Conservation (phyloP, 2,329 filamentous ascomycete species). For the Botrytis medusae region DNA sequence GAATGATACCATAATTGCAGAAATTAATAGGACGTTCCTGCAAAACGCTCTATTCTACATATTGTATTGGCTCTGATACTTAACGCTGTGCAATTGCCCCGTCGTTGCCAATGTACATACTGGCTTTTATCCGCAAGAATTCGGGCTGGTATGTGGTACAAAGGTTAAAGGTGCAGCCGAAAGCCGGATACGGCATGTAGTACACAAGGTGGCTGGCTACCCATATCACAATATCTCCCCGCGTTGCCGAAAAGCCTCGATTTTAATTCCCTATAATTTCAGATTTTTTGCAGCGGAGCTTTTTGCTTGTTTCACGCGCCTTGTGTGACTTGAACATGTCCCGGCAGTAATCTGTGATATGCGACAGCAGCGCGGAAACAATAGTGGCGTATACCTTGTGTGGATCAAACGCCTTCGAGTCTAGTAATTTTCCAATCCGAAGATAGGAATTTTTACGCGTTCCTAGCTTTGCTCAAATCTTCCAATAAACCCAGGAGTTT, state of each 20-base stretch:
- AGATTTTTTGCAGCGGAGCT: no score
- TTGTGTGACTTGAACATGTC: background rate
- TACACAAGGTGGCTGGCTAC: constrained; percentile 6
- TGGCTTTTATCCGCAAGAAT: background rate
- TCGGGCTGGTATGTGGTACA: background rate
- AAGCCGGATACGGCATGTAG: background rate
- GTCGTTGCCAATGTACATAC: background rate
- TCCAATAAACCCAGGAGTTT: background rate
- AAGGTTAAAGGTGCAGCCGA: background rate
- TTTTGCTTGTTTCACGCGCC: background rate
- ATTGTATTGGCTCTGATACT: constrained; percentile 3
- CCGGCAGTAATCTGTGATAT: background rate
- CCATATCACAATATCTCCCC: background rate
- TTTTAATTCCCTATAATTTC: background rate
- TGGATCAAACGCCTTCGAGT: background rate
- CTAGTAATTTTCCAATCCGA: background rate
- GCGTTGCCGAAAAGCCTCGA: background rate
- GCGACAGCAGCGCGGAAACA: background rate
- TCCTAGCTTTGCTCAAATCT: background rate
- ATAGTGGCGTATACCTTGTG: background rate
- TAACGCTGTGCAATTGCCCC: background rate
- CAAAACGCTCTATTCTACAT: background rate
- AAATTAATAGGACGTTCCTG: background rate
- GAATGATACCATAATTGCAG: background rate
- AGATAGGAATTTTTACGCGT: background rate